Evolutionary conservation across 441 rosid species (phyloP), one percentile per base, ranked within the genome.

Genomic region (Jatropha podagrica): DNA sequence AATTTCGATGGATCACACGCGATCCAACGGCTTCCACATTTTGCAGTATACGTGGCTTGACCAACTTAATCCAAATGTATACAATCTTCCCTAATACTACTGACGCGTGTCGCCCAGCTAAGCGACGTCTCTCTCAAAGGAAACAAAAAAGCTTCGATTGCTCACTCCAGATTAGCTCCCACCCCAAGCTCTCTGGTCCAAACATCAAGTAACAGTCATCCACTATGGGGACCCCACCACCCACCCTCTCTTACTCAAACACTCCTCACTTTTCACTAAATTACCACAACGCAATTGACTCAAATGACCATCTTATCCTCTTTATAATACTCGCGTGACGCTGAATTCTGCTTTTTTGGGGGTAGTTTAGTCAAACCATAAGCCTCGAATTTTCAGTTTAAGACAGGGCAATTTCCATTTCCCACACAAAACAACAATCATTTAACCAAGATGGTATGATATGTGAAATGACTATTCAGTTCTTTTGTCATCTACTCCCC

Each of bases 301-400:
- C 10, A 7, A 44, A 6, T 44, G 48, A 44, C 48, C 48, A 44
- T 44, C 48, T 0, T 44, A 44, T 44, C 48, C 48, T 44, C 48
- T 10, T 6, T 7, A 44, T 44, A 6, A 2, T 32, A 32, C 32
- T 32, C 32, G 32, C 32, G 32, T 32, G 32, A 32, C 32, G 32
- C 2, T 2, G 32, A 32, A 26, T 20, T n/a, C 7, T 27, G 40
- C 17, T 14, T 32, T 14, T 32, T 5, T 5, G 18, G 20, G 81
- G 83, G 72, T 48, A 72, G 69, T 81, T 65, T 77, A 17, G 83
- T 77, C 83, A 74, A 65, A 71, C 14, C 64, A 7, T 1, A 3
- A 0, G 20, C 8, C 14, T 42, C 52, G 20, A 11, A 18, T 60
- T 7, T 23, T 32, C 5, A n/a, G 66, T 32, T 64, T 14, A 10